Evolutionary conservation across 345 rosid species (phyloP).

Genomic region (Acer yangbiense): DNA sequence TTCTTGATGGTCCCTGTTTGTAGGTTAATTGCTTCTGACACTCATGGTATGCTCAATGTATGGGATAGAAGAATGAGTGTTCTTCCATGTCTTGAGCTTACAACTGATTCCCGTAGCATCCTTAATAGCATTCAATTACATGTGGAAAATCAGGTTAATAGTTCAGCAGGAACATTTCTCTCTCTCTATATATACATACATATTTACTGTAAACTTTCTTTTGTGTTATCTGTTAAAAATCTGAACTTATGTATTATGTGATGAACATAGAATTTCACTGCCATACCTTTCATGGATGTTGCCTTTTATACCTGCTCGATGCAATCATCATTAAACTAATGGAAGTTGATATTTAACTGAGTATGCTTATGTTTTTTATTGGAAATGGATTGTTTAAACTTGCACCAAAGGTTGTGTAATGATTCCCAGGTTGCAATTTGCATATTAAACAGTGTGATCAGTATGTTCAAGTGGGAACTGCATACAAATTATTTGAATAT

Average conservation of each 20-base stretch:
- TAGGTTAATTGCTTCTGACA: conserved; percentile 82
- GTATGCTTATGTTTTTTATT: background rate
- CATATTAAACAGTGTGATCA: conserved; percentile 7
- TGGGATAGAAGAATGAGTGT: conserved; percentile 82
- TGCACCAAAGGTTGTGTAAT: background rate
- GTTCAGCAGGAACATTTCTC: background rate
- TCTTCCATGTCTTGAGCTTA: conserved; percentile 72
- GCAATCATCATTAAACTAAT: background rate
- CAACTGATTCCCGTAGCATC: conserved; percentile 40
- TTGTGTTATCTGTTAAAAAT: conserved; percentile 4
- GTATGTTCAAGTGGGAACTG: background rate
- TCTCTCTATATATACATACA: background rate
- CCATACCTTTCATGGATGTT: background rate
- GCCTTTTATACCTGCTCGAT: background rate
- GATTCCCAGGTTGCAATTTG: background rate
- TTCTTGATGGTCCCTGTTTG: conserved; percentile 14
- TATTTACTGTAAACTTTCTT: conserved; percentile 3
- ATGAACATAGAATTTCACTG: background rate
- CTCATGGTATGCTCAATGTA: conserved; percentile 59
- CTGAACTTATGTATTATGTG: background rate
- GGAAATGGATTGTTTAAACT: background rate
- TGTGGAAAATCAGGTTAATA: conserved; percentile 73
- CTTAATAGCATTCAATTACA: conserved; percentile 66
- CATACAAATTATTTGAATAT: background rate
- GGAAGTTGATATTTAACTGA: background rate